Base-by-base conservation (phyloP, 352 stramenopile species). In the Pythium aristosporum region DNA sequence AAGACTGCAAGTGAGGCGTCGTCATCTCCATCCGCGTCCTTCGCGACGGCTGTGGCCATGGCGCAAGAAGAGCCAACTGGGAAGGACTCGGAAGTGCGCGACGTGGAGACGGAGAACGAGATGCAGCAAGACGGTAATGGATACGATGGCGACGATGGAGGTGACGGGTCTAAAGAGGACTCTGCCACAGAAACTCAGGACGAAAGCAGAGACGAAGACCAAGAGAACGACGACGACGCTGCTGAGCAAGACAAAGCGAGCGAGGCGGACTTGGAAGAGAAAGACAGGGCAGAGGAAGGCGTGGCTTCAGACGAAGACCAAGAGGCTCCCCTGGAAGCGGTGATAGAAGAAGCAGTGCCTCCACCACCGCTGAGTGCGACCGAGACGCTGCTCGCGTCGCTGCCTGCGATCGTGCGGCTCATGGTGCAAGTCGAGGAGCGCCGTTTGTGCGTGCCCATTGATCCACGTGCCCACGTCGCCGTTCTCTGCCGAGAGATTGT, bases 401-500 rank as follows among this genome's bases (percentile, higher is more conserved):
- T 88, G 10, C 79, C 81, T 2, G 39, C 67, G 16, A 41, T 88
- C 3, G 67, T 88, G 10, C 79, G 77, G 1, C 59, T 90, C 21
- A 54, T 88, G 18, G 69, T 88, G 30, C 81, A 90, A 68, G 54
- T 90, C 3, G 63, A 71, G 13, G 79, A 82, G 55, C 71, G 77
- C 39, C 79, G 81, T 10, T 10, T 90, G 15, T 80, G 76, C 13
- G 67, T 88, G 30, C 79, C 79, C 4, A 85, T 88, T 25, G 82
- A 80, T 25, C 79, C 77, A 30, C 74, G 69, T 15, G 76, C 79
- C 55, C 74, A 65, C 3, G 68, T 88, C 21, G 59, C 66, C 7
- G 72, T 72, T 21, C 63, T 90, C 5, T 87, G 77, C 11, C 57
- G 61, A 47, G 77, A 88, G 63, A 76, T 88, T 53, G 72, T 87